A percentile compares a stretch with the other conserved stretches of the same genome.
phyloP scores from a whole-genome alignment of 2,329 filamentous ascomycete genomes.

The Parasarocladium wereldwijsianum region DNA sequence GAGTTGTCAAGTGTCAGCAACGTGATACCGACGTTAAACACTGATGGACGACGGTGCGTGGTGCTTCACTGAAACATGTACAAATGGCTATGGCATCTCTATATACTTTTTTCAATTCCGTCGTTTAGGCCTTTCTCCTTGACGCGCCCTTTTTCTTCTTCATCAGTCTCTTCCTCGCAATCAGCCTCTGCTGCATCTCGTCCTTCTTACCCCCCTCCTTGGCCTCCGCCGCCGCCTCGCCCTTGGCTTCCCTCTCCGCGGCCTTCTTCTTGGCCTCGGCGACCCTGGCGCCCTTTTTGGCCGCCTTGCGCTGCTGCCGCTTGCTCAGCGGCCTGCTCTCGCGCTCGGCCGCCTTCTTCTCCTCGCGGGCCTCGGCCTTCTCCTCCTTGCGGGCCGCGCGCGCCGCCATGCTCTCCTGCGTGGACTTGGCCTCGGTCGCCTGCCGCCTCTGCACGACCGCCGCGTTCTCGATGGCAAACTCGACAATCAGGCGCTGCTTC shows the following conservation, averaged over 20 bases:
- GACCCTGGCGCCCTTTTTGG: conserved; percentile 16
- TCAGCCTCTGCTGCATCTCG: conserved; percentile 56
- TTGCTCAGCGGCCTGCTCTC: conserved; percentile 14
- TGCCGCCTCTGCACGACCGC: conserved; percentile 74
- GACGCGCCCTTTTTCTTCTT: conserved; percentile 48
- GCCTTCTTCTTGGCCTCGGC: conserved; percentile 16
- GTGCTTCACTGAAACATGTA: too few species aligned
- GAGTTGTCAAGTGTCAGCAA: too few species aligned
- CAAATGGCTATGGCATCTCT: too few species aligned
- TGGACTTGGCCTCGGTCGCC: conserved; percentile 20
- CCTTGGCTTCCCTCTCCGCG: conserved; percentile 8
- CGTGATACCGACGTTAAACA: too few species aligned
- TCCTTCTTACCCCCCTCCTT: conserved; percentile 31
- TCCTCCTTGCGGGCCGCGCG: conserved; percentile 9
- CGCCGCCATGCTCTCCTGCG: conserved; percentile 9
- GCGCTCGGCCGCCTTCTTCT: conserved; percentile 10
- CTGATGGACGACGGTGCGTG: too few species aligned
- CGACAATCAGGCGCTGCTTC: conserved; percentile 81
- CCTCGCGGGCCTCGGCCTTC: conserved; percentile 14
- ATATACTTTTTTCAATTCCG: too few species aligned
- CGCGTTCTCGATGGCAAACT: conserved; percentile 96
- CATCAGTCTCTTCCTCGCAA: conserved; percentile 70
- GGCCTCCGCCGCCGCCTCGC: conserved; percentile 5
- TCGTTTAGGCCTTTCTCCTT: conserved; percentile 19
- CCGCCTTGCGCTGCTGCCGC: conserved; percentile 18